Evolutionary conservation across 345 rosid species (phyloP), one percentile per base, ranked within the genome.

Genomic region (Brassica carinata): DNA sequence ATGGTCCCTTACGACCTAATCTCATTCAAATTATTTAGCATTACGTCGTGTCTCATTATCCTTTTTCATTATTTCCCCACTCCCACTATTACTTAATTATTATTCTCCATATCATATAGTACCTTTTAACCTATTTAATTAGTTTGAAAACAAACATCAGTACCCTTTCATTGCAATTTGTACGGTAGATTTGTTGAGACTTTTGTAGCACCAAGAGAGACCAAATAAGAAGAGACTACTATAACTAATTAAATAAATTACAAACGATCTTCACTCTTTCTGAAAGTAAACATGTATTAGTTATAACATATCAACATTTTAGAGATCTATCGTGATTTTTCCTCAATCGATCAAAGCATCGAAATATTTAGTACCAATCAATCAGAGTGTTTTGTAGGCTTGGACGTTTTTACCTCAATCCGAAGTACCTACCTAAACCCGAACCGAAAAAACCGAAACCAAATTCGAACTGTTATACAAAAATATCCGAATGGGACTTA

Each of bases 1-100:
- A 76, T 81, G 80, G 84, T 75, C 80, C 84, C 80, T 75, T 76
- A 19, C 31, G 77, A 74, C 79, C 74, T 68, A 74, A 68, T 79
- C 69, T 36, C 77, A 13, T 55, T 78, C 13, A 34, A 64, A 27
- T 11, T 62, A 27, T 62, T 27, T 62, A 62, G 9, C 66, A 62
- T 62, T 62, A 62, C 36, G 15, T 62, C 66, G 34, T 62, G 66
- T 62, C 66, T 26, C 66, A 5, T 62, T 62, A 59, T 4, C 15
- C 66, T 27, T 62, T 62, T 27, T 62, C 66, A 62, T 62, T 62
- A 30, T 8, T 61, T 26, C 31, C 65, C n/a, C 11, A 26, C n/a
- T 11, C 33, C 14, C n/a, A 61, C 31, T 26, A 62, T 62, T 62
- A 62, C 31, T 10, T 61, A 26, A 62, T 62, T 62, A 62, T 62